Base-by-base conservation (phyloP, 768 basidiomycete genomes). In the Megacollybia marginata region DNA sequence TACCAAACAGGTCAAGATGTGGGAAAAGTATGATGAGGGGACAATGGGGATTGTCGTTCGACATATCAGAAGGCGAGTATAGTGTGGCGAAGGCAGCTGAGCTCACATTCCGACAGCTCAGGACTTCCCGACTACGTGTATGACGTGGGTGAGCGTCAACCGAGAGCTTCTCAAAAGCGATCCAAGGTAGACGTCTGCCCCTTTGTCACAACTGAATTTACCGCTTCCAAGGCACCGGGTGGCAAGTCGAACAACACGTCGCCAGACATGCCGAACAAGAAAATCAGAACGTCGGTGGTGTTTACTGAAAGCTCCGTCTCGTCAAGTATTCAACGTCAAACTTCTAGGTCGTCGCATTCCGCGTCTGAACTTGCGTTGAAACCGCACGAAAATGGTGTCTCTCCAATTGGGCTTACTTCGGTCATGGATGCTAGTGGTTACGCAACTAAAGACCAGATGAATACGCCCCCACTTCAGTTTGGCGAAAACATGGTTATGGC, bases 1-100 rank as follows among this genome's bases (percentile, higher is more conserved):
- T 64, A 88, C 85, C 10, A 92, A 94, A 64, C 77, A 91, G 48
- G 92, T 94, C 60, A 94, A 94, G 65, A 70, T 80, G 71, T 98
- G 96, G 93, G 95, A 98, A 62, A 86, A 88, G 62, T 98, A 85
- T 57, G 89, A 98, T 52, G 87, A 92, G 57, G 72, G 79, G 12
- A 82, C 80, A 48, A 99, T 99, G 96, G 92, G 93, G 18, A 88
- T 99, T 53, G 79, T 90, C 45, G 86, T 99, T 28, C 83, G 92
- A 45, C 87, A 98, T 63, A 91, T 97, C 62, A 96, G 83, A 75
- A 85, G 83, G 94, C 92, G 51, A 36, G 75, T 57, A 32, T 28
- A 19, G 28, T 18, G 8, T 34, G 16, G 33, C 0, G 33, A 9
- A 1, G 44, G 53, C 4, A 47, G 53, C 23, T 44, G 28, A 35